phyloP scores from a whole-genome alignment of 768 basidiomycete species.

The Amanita brunnescens region DNA sequence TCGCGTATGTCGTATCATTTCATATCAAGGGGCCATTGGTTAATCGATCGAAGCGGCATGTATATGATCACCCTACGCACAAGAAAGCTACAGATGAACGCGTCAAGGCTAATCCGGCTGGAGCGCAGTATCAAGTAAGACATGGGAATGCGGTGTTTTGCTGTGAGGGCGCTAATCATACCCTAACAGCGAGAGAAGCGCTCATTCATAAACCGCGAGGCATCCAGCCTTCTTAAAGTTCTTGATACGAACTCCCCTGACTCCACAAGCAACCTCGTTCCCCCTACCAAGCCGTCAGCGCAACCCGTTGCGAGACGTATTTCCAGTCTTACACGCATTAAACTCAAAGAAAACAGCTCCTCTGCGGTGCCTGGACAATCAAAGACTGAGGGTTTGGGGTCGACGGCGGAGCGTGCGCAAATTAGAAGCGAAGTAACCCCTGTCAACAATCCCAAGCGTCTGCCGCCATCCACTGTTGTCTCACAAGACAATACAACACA shows the following conservation, averaged over 20 bases:
- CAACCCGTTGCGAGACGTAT: not conserved
- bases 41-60: constrained; percentile 19
- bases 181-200: constrained; percentile 3
- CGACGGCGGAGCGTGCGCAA: not conserved
- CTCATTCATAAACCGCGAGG: not conserved
- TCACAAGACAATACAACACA: not conserved
- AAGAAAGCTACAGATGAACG: constrained; percentile 16
- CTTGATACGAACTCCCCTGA: constrained; percentile 7
- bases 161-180: constrained; percentile 2
- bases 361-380: not conserved
- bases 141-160: not conserved
- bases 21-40: not conserved
- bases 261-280: constrained; percentile 2
- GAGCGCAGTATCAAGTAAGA: constrained; percentile 6
- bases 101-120: constrained; percentile 12
- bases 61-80: constrained; percentile 21
- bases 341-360: not conserved
- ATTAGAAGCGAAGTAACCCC: not conserved
- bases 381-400: not conserved
- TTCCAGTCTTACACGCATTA: constrained; percentile 3
- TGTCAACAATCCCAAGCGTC: not conserved
- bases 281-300: not conserved
- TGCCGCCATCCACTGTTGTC: not conserved
- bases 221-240: constrained; percentile 4
- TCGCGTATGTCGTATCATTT: constrained; percentile 24